Conservation (phyloP, 2,329 filamentous ascomycete genomes). For the Emmonsia crescens region DNA sequence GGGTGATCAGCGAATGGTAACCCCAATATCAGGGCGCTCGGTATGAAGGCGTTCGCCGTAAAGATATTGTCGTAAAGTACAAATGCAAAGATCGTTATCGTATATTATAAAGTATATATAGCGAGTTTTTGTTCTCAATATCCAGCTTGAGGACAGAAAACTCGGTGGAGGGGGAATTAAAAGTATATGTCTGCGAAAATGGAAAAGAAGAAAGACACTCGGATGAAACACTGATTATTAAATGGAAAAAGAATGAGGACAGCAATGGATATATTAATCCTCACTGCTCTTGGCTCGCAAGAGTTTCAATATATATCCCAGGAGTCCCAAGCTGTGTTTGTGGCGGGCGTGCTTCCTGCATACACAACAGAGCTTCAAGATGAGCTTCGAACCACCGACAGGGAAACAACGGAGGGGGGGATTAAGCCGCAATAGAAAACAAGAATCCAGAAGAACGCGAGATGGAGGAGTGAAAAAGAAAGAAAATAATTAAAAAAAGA, state of each 20-base stretch:
- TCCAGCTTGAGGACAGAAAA: background rate
- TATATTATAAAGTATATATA: background rate
- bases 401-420: background rate
- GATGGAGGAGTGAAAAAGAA: background rate
- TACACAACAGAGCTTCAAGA: background rate
- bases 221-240: background rate
- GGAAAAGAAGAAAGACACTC: background rate
- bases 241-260: background rate
- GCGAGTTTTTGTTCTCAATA: conserved; percentile 1
- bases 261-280: background rate
- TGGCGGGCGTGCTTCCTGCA: background rate
- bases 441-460: background rate
- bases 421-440: background rate
- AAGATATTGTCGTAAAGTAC: background rate
- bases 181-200: background rate
- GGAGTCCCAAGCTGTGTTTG: background rate
- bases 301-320: background rate
- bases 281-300: background rate
- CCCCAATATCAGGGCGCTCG: too few relatives aligned
- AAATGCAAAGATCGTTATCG: background rate
- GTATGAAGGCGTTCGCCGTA: background rate
- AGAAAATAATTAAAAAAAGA: background rate
- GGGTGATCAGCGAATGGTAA: background rate
- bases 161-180: background rate
- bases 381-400: background rate